Evolutionary conservation across 2,329 filamentous ascomycete species (phyloP), one percentile per base, ranked within the genome.

Genomic region (Cladobotryum protrusum): DNA sequence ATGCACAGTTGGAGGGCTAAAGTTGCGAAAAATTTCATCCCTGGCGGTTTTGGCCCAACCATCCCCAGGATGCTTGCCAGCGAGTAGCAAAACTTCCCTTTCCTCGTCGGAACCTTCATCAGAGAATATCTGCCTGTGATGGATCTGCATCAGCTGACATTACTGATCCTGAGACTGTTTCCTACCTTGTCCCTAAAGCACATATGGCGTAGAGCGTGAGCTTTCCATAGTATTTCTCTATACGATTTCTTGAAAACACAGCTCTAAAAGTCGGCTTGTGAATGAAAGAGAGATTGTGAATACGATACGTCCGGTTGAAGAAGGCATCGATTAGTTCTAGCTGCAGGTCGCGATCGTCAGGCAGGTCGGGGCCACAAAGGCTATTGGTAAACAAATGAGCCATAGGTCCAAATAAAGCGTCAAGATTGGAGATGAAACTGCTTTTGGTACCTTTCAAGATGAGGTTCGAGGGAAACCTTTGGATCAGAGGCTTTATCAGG

Each of bases 191-290:
- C 4, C 57, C 56, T 13, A 61, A 54, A 14, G 59, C 61, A 32
- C 57, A 61, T 46, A 62, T 60, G 15, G 49, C 45, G 41, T 61
- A 58, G 5, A 63, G 50, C 4, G 61, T 18, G 3, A 58, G 54
- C 20, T 61, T 54, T 11, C 59, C 57, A 20, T 58, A 59, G 14
- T 60, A 56, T 18, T 59, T 47, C 8, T 53, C 52, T 9, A 56
- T 48, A 20, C 46, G 58, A 7, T 51, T 58, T 15, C 49, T 48
- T 8, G 57, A 55, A n/a, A 63, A 44, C 3, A 56, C 56, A 15
- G 57, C 48, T 53, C 61, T 56, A 37, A 63, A 62, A 3, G 60
- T 52, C 1, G 56, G 56, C 15, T 53, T 53, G 20, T 62, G 58
- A 15, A 62, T 49, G 43, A 63, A 63, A 13, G 53, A 49, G 2